Evolutionary conservation across 768 basidiomycete genomes (phyloP), one percentile per base, ranked within the genome.

Genomic region (Inosperma sp.): DNA sequence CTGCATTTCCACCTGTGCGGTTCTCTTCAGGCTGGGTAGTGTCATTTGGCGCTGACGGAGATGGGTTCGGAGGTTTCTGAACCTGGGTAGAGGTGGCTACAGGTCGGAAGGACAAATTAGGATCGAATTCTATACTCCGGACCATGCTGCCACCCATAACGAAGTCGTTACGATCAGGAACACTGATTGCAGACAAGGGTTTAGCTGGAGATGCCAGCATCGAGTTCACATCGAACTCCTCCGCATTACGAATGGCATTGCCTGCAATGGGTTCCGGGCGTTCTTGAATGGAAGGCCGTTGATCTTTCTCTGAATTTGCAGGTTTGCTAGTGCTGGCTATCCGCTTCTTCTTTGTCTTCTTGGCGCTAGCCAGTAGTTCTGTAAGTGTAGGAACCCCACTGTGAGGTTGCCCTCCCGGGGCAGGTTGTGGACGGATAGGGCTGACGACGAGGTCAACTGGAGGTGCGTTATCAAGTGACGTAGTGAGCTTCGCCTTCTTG

Each of bases 301-400:
- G n/a, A n/a, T n/a, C n/a, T n/a, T 40, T 53, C 29, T 50, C 31
- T 5, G 33, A 8, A 39, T 14, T 19, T 13, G 3, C 14, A 22
- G 41, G 39, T 33, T 33, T 39, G 17, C 2, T 41, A 29, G 9
- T 27, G n/a, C 25, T 19, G 16, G 17, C 9, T 6, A 14, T 33
- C 16, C 21, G 35, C 10, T 33, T 52, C 42, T 49, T 56, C 36
- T 56, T 58, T 17, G 17, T 40, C 43, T 56, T 62, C 48, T 70
- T 71, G 17, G 73, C 67, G 17, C 75, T 73, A 1, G 75, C 75
- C 1, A 78, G 64, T 10, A 79, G 70, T 39, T 74, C 74, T 1
- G 68, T 73, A 26, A 75, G 62, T 8, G 67, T 75, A 10, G 71
- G 77, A 37, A 73, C 46, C 12, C 49, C 9, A 25, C 7, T 33